These are phyloP conservation scores for Globisporangium takayamanum DNA, from an alignment of 352 stramenopile species.

Conservation along the genomic window DNA sequence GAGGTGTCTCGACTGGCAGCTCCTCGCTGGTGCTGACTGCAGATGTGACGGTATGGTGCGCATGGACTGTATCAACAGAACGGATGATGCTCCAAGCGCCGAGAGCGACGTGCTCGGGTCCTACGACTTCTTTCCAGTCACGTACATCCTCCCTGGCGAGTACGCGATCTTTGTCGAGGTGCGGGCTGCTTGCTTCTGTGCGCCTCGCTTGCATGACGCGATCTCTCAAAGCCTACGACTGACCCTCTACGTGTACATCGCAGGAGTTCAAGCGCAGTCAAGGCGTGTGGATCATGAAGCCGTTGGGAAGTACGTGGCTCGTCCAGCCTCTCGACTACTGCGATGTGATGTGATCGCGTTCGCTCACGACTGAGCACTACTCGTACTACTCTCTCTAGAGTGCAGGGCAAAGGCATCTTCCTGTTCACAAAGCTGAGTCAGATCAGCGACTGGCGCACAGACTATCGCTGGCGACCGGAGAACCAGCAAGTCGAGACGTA, in stretches of 20 bases:
- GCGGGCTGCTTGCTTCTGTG: background rate
- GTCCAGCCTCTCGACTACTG: too few species aligned
- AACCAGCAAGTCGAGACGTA: constrained; percentile 89
- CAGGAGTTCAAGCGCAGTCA: constrained; percentile 88
- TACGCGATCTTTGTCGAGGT: constrained; percentile 93
- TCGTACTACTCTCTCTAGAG: constrained; percentile 23
- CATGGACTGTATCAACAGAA: constrained; percentile 14
- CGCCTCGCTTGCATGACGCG: background rate
- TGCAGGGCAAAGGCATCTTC: constrained; percentile 91
- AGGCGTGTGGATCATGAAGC: constrained; percentile 96
- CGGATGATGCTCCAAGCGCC: constrained; percentile 26
- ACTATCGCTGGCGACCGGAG: constrained; percentile 75
- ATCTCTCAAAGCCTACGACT: background rate
- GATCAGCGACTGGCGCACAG: constrained; percentile 91
- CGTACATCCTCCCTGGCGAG: constrained; percentile 92
- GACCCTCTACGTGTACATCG: background rate
- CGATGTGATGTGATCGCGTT: too few species aligned
- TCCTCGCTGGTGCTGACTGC: background rate
- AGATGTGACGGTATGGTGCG: too few species aligned
- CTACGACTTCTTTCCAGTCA: constrained; percentile 90
- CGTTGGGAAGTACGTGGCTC: constrained; percentile 72
- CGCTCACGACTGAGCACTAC: background rate
- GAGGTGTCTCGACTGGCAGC: background rate
- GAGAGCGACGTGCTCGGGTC: constrained; percentile 30
- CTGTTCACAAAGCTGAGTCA: constrained; percentile 92